Evolutionary conservation across 148 eudicot genomes (phyloP).

Genomic region (Rhododendron henanense): DNA sequence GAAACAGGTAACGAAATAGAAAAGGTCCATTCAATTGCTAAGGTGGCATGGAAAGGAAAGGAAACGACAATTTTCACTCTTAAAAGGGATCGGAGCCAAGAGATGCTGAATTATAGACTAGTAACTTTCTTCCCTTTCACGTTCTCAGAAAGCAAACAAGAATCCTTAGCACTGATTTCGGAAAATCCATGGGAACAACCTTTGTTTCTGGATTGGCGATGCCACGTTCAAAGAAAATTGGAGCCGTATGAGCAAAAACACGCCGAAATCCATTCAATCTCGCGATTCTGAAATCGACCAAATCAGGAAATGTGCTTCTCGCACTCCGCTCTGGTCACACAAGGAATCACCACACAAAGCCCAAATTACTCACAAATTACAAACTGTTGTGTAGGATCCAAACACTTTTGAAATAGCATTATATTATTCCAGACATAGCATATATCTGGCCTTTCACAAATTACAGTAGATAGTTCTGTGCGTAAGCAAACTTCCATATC

Average conservation of each 20-base stretch:
- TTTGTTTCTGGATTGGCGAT: conserved; percentile 79
- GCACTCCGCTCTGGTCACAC: conserved; percentile 76
- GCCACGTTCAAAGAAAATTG: conserved; percentile 92
- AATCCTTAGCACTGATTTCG: neutral
- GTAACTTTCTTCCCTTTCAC: neutral
- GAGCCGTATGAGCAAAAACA: conserved; percentile 84
- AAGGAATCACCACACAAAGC: neutral
- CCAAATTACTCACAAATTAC: neutral
- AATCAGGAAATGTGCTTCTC: conserved; percentile 89
- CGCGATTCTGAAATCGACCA: conserved; percentile 70
- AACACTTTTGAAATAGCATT: too few species aligned
- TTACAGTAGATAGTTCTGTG: too few species aligned
- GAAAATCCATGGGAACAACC: conserved; percentile 30
- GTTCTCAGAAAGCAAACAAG: conserved; percentile 5
- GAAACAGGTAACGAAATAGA: neutral
- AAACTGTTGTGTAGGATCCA: neutral
- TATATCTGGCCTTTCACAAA: too few species aligned
- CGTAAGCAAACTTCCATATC: neutral
- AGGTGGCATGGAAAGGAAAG: neutral
- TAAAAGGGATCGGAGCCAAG: neutral
- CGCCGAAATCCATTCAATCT: conserved; percentile 79
- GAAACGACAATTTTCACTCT: neutral
- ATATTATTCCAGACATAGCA: too few species aligned
- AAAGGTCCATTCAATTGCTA: neutral
- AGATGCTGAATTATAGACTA: neutral